Base-by-base conservation (phyloP, 345 rosid genomes). In the Eutrema heterophyllum region DNA sequence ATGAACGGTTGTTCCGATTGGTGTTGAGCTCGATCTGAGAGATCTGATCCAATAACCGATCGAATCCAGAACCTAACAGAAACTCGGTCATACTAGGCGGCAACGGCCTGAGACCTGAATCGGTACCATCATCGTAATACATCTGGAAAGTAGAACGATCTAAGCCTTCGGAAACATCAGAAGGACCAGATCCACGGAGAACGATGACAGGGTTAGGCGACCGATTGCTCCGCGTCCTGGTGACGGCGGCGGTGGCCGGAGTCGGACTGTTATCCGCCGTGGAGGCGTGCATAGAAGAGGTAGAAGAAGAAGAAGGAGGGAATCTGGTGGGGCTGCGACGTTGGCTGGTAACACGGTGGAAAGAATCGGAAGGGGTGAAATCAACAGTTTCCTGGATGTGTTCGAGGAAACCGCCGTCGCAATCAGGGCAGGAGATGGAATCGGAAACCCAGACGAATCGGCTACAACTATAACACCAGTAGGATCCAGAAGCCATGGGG, bases 391-490 rank as follows among this genome's bases (percentile, higher is more conserved):
- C 78, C 0, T 84, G 89, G 63, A 90, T 76, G 41, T 84, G 93
- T 70, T 90, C 96, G 33, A 93, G 56, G 81, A 93, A 90, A 4
- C 98, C 98, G 4, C 89, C 51, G 77, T 78, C 82, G 89, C 98
- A 93, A 50, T 85, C 92, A 6, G 97, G 96, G 64, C 98, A 93
- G 12, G 83, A 70, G 13, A 83, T 70, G 6, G 82, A 43, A 16
- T 66, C 81, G 83, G 77, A 76, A 9, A 85, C 81, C 77, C 81
- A 83, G 26, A 94, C 79, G 72, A 89, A 84, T 4, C 96, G 84
- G 83, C 59, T 88, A 77, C 98, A 94, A 45, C 95, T 70, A 53
- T 94, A 85, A 69, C 98, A 94, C 98, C 98, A 94, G 78, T 84
- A 89, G 27, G 93, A 84, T 46, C 89, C 45, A 70, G 92, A 73